Evolutionary conservation across 352 stramenopile genomes (phyloP).

Genomic region (Globisporangium cylindrosporum): DNA sequence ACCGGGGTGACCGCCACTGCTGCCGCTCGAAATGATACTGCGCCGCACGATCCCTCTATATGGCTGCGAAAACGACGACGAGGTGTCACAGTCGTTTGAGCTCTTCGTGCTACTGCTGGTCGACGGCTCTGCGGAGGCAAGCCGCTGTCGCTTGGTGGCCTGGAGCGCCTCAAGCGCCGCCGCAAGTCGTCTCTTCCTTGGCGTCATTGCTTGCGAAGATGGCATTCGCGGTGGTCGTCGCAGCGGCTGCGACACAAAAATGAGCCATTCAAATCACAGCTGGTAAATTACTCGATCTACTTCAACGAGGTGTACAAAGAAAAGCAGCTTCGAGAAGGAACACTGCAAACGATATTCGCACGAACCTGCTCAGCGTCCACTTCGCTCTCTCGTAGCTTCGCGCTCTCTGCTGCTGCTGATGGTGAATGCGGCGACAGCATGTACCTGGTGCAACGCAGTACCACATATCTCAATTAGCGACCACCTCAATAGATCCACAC

Average conservation of each 20-base stretch:
- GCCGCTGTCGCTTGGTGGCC: neutral
- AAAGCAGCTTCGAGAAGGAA: too few relatives aligned
- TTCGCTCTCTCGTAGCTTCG: neutral
- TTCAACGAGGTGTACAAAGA: conserved; percentile 7
- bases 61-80: neutral
- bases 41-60: conserved; percentile 4
- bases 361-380: neutral
- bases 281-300: neutral
- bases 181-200: neutral
- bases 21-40: neutral
- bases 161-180: neutral
- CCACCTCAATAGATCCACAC: neutral
- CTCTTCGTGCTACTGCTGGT: neutral
- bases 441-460: neutral
- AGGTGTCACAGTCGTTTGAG: neutral
- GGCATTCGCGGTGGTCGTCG: neutral
- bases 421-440: neutral
- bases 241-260: conserved; percentile 4
- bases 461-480: neutral
- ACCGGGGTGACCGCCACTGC: neutral
- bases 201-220: neutral
- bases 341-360: neutral
- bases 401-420: too few relatives aligned
- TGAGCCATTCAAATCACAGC: neutral
- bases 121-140: neutral